These are phyloP conservation scores for Strobilomyces echinocephalus DNA, from an alignment of 768 basidiomycete species.

Conservation along the genomic window DNA sequence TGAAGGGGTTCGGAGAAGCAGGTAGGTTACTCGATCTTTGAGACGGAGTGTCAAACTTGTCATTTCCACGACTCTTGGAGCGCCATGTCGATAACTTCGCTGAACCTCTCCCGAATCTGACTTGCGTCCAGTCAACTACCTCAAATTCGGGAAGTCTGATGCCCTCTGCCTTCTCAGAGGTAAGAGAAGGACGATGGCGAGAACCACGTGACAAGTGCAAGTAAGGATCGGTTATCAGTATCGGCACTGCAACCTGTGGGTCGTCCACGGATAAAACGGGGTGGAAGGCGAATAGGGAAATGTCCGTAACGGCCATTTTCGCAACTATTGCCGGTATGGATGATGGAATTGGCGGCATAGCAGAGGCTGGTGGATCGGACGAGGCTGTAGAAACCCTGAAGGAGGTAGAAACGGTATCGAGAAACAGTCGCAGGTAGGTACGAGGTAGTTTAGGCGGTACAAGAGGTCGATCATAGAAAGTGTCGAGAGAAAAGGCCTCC, in stretches of 20 bases:
- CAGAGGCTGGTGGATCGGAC: slow-evolving; percentile 2
- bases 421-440: slow-evolving; percentile 51
- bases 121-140: slow-evolving; percentile 58
- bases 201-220: slow-evolving; percentile 54
- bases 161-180: slow-evolving; percentile 16
- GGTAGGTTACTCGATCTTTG: slow-evolving; percentile 14
- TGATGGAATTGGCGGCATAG: slow-evolving; percentile 1
- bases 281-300: slow-evolving; percentile 55
- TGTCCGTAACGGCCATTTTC: slow-evolving; percentile 36
- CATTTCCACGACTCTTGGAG: slow-evolving; percentile 33
- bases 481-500: slow-evolving; percentile 16
- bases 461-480: slow-evolving; percentile 59
- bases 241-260: slow-evolving; percentile 47
- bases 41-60: slow-evolving; percentile 17
- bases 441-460: slow-evolving; percentile 46
- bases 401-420: slow-evolving; percentile 35
- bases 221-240: slow-evolving; percentile 71
- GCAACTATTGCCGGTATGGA: slow-evolving; percentile 7
- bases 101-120: slow-evolving; percentile 36
- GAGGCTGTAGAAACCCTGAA: slow-evolving; percentile 10
- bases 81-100: slow-evolving; percentile 63
- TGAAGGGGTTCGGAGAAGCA: slow-evolving; percentile 14
- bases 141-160: slow-evolving; percentile 51
- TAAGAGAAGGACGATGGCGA: slow-evolving; percentile 37
- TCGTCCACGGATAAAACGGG: slow-evolving; percentile 15